phyloP scores from a whole-genome alignment of 345 rosid genomes.

The Citrus glauca region DNA sequence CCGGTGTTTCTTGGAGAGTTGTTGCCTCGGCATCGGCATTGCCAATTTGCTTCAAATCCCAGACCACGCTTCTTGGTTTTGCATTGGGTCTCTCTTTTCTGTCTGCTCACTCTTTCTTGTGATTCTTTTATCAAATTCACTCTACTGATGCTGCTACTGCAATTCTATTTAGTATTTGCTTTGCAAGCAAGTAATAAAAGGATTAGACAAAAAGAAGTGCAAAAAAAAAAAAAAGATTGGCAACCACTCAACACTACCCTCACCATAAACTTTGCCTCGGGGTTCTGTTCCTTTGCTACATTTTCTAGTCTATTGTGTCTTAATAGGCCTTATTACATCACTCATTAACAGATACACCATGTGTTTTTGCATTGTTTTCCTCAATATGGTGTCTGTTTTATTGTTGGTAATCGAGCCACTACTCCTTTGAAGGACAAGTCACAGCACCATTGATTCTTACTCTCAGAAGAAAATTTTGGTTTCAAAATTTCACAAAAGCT shows the following conservation, averaged over 20 bases:
- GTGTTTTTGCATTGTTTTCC: slow-evolving; percentile 86
- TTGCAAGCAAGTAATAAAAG: slow-evolving; percentile 46
- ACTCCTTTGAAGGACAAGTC: slow-evolving; percentile 26
- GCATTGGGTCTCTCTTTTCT: slow-evolving; percentile 52
- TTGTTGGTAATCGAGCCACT: slow-evolving; percentile 45
- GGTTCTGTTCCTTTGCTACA: slow-evolving; percentile 49
- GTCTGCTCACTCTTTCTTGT: slow-evolving; percentile 7
- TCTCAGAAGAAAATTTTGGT: slow-evolving; percentile 15
- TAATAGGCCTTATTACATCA: slow-evolving; percentile 24
- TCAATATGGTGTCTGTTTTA: slow-evolving; percentile 42
- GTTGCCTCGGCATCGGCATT: slow-evolving; percentile 57
- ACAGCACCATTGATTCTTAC: slow-evolving; percentile 22
- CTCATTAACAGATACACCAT: slow-evolving; percentile 30
- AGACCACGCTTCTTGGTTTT: slow-evolving; percentile 47
- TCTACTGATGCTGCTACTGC: slow-evolving; percentile 9
- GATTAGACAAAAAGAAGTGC: slow-evolving; percentile 20
- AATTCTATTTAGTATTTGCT: slow-evolving; percentile 23
- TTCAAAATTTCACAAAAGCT: slow-evolving; percentile 17
- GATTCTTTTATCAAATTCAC: slow-evolving; percentile 20
- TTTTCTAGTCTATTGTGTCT: slow-evolving; percentile 15
- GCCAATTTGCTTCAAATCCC: slow-evolving; percentile 63
- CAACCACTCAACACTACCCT: slow-evolving; percentile 27
- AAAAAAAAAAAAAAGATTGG: slow-evolving; percentile 20
- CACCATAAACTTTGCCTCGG: slow-evolving; percentile 49
- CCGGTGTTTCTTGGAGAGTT: slow-evolving; percentile 24